Percentiles rank a stretch among this genome's conserved stretches.
Conservation (phyloP, 176 grass and related monocot species). For the Eragrostis nindensis region DNA sequence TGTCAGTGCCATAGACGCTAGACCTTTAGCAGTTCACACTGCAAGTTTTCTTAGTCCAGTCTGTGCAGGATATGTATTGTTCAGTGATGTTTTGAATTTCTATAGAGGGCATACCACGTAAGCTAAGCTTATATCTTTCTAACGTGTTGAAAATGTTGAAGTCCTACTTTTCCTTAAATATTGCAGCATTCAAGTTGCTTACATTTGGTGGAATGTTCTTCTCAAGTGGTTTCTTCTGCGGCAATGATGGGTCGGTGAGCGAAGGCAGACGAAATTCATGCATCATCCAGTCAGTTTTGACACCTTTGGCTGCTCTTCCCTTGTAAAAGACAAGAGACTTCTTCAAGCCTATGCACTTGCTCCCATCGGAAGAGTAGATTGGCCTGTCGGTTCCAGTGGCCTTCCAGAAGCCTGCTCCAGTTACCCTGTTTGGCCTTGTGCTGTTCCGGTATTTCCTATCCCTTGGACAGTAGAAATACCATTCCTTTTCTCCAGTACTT, state of each 20-base stretch:
- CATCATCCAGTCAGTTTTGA: conserved; percentile 99
- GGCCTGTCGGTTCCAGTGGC: conserved; percentile 96
- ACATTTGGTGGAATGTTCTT: conserved; percentile 88
- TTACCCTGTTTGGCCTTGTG: conserved; percentile 90
- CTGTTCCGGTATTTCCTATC: conserved; percentile 98
- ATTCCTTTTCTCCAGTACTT: conserved; percentile 96
- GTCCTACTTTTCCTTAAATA: conserved; percentile 13
- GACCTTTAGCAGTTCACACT: conserved; percentile 7
- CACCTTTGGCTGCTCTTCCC: conserved; percentile 92
- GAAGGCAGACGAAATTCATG: conserved; percentile 92
- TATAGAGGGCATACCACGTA: conserved; percentile 10
- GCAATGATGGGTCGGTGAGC: conserved; percentile 57
- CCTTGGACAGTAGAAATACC: conserved; percentile 99
- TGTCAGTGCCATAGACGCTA: background rate
- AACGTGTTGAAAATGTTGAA: background rate
- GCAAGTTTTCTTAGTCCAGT: conserved; percentile 16
- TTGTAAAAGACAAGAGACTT: conserved; percentile 99
- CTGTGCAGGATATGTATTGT: background rate
- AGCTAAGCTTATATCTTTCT: conserved; percentile 14
- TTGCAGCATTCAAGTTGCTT: conserved; percentile 45
- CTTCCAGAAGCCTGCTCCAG: conserved; percentile 95
- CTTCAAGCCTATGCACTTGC: conserved; percentile 97
- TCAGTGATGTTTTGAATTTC: background rate
- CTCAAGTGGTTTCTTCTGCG: conserved; percentile 74
- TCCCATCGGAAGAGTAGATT: conserved; percentile 86